Conservation (phyloP, 2,329 filamentous ascomycete species). For the Pseudogymnoascus verrucosus region DNA sequence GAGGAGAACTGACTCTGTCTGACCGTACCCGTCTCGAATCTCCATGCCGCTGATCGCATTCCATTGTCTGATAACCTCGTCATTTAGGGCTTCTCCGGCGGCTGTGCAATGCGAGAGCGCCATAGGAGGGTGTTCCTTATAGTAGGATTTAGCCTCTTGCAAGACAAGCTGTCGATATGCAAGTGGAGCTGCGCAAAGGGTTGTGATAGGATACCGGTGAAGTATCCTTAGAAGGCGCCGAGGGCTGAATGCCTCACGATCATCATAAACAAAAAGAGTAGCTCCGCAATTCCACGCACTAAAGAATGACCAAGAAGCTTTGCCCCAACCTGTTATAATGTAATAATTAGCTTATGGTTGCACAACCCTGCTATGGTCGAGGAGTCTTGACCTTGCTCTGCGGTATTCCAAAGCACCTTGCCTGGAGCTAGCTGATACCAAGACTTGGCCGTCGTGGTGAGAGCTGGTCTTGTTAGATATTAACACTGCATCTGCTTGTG, state of each 20-base stretch:
- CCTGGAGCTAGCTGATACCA: slow-evolving; percentile 31
- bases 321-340: slow-evolving; percentile 29
- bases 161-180: slow-evolving; percentile 34
- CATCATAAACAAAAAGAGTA: slow-evolving; percentile 34
- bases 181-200: slow-evolving; percentile 33
- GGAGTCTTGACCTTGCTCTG: slow-evolving; percentile 28
- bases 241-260: slow-evolving; percentile 29
- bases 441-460: slow-evolving; percentile 32
- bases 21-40: slow-evolving; percentile 34
- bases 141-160: slow-evolving; percentile 25
- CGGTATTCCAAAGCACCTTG: slow-evolving; percentile 32
- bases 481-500: background rate
- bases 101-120: slow-evolving; percentile 31
- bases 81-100: slow-evolving; percentile 34
- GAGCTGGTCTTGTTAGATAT: slow-evolving; percentile 18
- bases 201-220: slow-evolving; percentile 33
- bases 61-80: slow-evolving; percentile 32
- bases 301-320: slow-evolving; percentile 35
- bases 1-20: slow-evolving; percentile 33
- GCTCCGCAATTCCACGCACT: slow-evolving; percentile 34
- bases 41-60: slow-evolving; percentile 29
- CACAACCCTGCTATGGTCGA: background rate
- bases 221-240: slow-evolving; percentile 27
- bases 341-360: background rate
- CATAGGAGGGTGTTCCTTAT: slow-evolving; percentile 23